Conservation (phyloP, 1,284 basidiomycete genomes). For the Cryptococcus floricola region DNA sequence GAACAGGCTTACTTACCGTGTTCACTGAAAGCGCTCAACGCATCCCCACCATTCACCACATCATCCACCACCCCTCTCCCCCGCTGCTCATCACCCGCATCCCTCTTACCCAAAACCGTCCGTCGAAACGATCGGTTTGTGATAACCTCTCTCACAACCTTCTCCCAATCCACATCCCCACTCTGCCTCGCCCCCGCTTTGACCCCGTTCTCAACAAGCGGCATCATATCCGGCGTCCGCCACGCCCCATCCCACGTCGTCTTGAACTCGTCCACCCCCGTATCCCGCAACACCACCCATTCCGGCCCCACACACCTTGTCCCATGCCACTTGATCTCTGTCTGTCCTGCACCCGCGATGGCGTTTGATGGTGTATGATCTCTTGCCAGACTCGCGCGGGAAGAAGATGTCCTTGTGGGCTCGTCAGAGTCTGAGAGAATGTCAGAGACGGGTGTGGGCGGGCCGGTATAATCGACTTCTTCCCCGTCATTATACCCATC, state of each 20-base stretch:
- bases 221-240: conserved; percentile 1
- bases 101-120: background rate
- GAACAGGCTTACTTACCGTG: no score
- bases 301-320: conserved; percentile 29
- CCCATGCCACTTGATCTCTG: conserved; percentile 23
- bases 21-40: background rate
- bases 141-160: conserved; percentile 10
- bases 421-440: background rate
- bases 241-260: conserved; percentile 8
- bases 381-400: background rate
- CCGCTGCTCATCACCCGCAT: no score
- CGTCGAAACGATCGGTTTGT: conserved; percentile 7
- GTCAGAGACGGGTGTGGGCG: conserved; percentile 26
- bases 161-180: conserved; percentile 3
- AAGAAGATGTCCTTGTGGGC: background rate
- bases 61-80: background rate
- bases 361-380: background rate
- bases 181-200: background rate
- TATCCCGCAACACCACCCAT: conserved; percentile 23
- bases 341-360: conserved; percentile 12
- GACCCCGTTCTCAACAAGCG: background rate
- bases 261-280: background rate
- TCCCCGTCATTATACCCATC: conserved; percentile 18
- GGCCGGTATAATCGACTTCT: conserved; percentile 23
- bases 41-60: background rate